Conservation (phyloP, 2,329 filamentous ascomycete species). For the Colletotrichum australisinense region DNA sequence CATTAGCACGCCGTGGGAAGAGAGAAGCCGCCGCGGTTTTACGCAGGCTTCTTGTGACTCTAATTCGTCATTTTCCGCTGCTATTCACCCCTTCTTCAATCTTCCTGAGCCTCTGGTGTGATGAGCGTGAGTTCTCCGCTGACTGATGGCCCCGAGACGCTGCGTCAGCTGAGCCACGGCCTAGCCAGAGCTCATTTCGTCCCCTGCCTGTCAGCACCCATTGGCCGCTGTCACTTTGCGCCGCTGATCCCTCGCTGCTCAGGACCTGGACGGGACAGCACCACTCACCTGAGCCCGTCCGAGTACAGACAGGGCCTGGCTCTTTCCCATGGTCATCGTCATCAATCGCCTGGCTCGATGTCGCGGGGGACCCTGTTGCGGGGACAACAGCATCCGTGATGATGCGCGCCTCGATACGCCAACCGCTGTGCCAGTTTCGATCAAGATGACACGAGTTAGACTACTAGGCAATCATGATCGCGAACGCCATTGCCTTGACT, state of each 20-base stretch:
- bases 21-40: background rate
- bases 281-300: slow-evolving; percentile 23
- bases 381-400: slow-evolving; percentile 1
- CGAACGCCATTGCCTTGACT: slow-evolving; percentile 4
- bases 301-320: background rate
- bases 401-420: slow-evolving; percentile 2
- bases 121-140: background rate
- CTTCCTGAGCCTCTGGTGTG: background rate
- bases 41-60: background rate
- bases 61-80: slow-evolving; percentile 18
- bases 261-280: background rate
- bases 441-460: background rate
- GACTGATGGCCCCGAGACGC: background rate
- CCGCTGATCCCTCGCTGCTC: slow-evolving; percentile 18
- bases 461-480: background rate
- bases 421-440: background rate
- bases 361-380: slow-evolving; percentile 13
- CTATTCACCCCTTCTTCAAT: background rate
- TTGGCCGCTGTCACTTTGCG: slow-evolving; percentile 23
- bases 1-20: background rate
- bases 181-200: slow-evolving; percentile 20
- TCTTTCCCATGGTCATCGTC: slow-evolving; percentile 16
- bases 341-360: slow-evolving; percentile 17
- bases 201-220: slow-evolving; percentile 10
- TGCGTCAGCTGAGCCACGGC: slow-evolving; percentile 29